A percentile compares a stretch with the other conserved stretches of the same genome.
Conservation (phyloP, 495 filamentous ascomycete species). For the Neurospora tetraspora region DNA sequence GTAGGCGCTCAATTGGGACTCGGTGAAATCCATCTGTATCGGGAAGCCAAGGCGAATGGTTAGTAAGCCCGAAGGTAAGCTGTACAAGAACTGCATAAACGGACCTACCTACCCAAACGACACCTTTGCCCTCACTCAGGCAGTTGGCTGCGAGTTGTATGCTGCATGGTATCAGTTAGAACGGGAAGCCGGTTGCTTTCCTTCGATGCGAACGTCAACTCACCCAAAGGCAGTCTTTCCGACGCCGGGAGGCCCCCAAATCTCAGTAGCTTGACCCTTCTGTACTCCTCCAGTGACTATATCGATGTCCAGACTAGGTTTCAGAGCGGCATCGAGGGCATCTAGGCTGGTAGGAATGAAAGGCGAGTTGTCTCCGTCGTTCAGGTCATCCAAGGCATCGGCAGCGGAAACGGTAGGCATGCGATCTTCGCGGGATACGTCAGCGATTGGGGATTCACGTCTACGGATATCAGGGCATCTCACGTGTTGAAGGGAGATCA, state of each 20-base stretch:
- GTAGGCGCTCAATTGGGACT: conserved; percentile 19
- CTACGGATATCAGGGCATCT: conserved; percentile 1
- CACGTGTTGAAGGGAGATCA: conserved; percentile 31
- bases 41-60: conserved; percentile 4
- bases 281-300: conserved; percentile 44
- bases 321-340: conserved; percentile 42
- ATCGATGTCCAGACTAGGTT: conserved; percentile 11
- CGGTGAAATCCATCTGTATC: conserved; percentile 25
- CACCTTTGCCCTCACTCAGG: conserved; percentile 49
- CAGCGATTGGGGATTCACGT: neutral
- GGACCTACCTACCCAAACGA: conserved; percentile 89
- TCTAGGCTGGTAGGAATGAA: conserved; percentile 58
- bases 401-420: conserved; percentile 84
- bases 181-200: neutral
- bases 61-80: neutral
- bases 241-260: conserved; percentile 79
- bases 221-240: conserved; percentile 85
- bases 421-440: conserved; percentile 44
- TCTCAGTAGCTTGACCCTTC: conserved; percentile 73
- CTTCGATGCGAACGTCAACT: neutral
- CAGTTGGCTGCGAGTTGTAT: conserved; percentile 59
- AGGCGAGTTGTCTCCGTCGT: conserved; percentile 26
- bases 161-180: conserved; percentile 28
- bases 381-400: conserved; percentile 61
- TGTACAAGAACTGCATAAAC: conserved; percentile 19